Percentiles rank a stretch among this genome's conserved stretches.
Conservation (phyloP, 176 grass and related monocot species). For the Juncus effusus region DNA sequence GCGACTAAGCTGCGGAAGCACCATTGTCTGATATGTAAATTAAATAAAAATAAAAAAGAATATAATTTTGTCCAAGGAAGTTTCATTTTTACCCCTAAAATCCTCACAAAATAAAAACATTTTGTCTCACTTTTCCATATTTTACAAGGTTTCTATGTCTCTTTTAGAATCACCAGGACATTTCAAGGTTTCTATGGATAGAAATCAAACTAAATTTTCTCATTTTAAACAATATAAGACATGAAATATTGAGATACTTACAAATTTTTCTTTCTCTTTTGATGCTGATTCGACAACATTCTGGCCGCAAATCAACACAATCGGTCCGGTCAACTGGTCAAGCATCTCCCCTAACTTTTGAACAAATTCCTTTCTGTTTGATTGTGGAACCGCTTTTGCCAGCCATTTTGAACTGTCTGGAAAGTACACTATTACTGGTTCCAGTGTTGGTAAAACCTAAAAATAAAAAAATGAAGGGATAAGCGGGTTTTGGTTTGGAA, state of each 20-base stretch:
- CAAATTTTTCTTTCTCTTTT: slow-evolving; percentile 52
- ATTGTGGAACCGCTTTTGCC: slow-evolving; percentile 69
- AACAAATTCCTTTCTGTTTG: slow-evolving; percentile 69
- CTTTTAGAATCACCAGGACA: slow-evolving; percentile 5
- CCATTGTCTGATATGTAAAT: slow-evolving; percentile 33
- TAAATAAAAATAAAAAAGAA: too few relatives aligned
- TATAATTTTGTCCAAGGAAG: too few relatives aligned
- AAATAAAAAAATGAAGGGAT: slow-evolving; percentile 17
- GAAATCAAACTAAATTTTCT: neutral
- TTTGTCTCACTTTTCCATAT: neutral
- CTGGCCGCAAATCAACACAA: slow-evolving; percentile 87
- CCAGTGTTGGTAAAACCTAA: slow-evolving; percentile 63
- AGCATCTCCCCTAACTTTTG: slow-evolving; percentile 69
- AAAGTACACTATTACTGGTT: slow-evolving; percentile 89
- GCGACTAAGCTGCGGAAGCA: slow-evolving; percentile 38
- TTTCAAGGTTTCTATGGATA: neutral
- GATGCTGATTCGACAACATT: slow-evolving; percentile 52
- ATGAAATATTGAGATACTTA: slow-evolving; percentile 41
- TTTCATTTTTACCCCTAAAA: too few relatives aligned
- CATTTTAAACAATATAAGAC: slow-evolving; percentile 6
- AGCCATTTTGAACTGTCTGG: slow-evolving; percentile 86
- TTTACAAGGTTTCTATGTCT: neutral
- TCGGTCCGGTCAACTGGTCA: slow-evolving; percentile 59
- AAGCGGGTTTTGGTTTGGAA: too few relatives aligned
- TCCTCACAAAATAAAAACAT: too few relatives aligned